phyloP scores from a whole-genome alignment of 2,329 filamentous ascomycete species.

The Botryotinia calthae region DNA sequence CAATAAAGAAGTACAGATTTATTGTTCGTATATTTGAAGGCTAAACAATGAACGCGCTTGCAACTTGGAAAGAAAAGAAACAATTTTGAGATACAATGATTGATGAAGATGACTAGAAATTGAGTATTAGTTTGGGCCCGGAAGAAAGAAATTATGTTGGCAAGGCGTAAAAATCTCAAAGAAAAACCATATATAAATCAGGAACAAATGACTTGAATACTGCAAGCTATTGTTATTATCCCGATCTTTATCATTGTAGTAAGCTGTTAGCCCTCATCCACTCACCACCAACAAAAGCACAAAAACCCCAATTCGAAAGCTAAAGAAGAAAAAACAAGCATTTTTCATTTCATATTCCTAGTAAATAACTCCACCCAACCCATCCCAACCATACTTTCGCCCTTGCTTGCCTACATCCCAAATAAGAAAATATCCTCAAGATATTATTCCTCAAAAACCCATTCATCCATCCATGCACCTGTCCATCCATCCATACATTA shows the following conservation, averaged over 20 bases:
- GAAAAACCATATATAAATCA: not conserved
- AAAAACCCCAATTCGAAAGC: not conserved
- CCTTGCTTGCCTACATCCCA: slow-evolving; percentile 1
- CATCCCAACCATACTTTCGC: slow-evolving; percentile 8
- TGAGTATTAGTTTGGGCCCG: rapidly evolving
- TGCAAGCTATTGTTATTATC: not conserved
- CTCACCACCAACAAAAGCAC: not conserved
- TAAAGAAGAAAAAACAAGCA: not conserved
- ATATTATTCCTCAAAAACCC: not conserved
- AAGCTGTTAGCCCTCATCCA: not conserved
- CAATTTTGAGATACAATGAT: rapidly evolving
- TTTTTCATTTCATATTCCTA: slow-evolving; percentile 1
- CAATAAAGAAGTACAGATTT: too few species aligned
- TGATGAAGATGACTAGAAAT: not conserved
- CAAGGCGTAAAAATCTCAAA: too few species aligned
- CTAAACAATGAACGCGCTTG: not conserved
- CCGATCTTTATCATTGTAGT: not conserved
- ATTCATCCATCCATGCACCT: not conserved
- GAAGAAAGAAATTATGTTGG: too few species aligned
- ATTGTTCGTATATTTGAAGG: too few species aligned
- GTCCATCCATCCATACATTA: slow-evolving; percentile 12
- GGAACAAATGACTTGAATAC: not conserved
- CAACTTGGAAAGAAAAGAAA: not conserved
- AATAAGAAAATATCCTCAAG: not conserved
- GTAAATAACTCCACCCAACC: slow-evolving; percentile 3